Evolutionary conservation across 306 rosid genomes (phyloP).

Genomic region (Prunus mongolica): DNA sequence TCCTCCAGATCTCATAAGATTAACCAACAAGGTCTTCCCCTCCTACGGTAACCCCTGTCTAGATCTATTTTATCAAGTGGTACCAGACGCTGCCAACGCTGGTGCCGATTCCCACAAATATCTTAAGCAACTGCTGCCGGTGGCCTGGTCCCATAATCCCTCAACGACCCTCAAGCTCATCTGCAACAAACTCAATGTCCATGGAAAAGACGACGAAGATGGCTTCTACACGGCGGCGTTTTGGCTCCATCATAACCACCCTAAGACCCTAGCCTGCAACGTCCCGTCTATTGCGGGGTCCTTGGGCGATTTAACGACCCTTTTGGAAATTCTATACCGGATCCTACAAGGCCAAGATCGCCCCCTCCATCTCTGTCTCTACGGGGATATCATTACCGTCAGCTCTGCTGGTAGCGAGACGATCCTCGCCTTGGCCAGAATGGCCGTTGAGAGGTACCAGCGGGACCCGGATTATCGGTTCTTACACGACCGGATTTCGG

Average conservation of each 20-base stretch:
- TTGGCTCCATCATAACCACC: slow-evolving; percentile 51
- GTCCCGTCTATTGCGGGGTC: background rate
- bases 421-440: too few relatives aligned
- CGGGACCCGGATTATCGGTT: background rate
- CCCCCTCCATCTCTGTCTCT: too few relatives aligned
- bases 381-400: too few relatives aligned
- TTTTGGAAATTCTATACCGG: background rate
- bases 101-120: too few relatives aligned
- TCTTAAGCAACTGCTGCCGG: too few relatives aligned
- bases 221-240: slow-evolving; percentile 43
- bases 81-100: too few relatives aligned
- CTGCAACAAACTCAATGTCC: background rate
- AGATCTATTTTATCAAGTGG: too few relatives aligned
- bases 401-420: too few relatives aligned
- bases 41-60: too few relatives aligned
- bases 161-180: too few relatives aligned
- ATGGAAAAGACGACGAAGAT: slow-evolving; percentile 33
- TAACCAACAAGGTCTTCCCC: too few relatives aligned
- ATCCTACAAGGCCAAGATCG: background rate
- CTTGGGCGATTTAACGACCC: background rate
- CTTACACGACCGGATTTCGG: background rate
- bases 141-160: background rate
- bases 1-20: too few relatives aligned
- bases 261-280: slow-evolving; percentile 39
- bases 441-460: background rate